phyloP scores from a whole-genome alignment of 2,329 filamentous ascomycete genomes.

The Myriosclerotinia curreyana region DNA sequence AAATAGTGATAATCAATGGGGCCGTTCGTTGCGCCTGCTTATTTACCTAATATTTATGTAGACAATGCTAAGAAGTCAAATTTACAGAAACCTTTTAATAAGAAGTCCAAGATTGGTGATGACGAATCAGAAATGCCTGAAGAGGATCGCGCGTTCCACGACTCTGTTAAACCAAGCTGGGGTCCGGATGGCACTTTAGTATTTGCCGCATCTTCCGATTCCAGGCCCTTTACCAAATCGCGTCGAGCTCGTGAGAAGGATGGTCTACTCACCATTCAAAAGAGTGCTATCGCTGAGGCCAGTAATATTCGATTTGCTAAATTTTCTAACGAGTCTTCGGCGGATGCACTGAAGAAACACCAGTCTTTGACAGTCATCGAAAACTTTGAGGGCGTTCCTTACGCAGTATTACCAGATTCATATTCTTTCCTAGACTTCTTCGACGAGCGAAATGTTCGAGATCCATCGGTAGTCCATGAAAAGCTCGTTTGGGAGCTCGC shows the following conservation, averaged over 20 bases:
- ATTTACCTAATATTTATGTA: constrained; percentile 39
- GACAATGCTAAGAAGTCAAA: constrained; percentile 48
- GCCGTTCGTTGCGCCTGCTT: constrained; percentile 38
- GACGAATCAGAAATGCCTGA: constrained; percentile 60
- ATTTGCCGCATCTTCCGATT: constrained; percentile 51
- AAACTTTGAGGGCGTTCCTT: constrained; percentile 57
- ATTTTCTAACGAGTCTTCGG: constrained; percentile 58
- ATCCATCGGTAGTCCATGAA: constrained; percentile 57
- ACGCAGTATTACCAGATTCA: constrained; percentile 48
- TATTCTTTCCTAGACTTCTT: constrained; percentile 52
- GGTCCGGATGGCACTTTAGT: constrained; percentile 70
- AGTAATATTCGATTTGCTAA: constrained; percentile 64
- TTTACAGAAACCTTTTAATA: constrained; percentile 80
- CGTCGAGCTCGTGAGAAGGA: constrained; percentile 39
- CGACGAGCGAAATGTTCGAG: constrained; percentile 42
- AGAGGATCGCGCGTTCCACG: constrained; percentile 65
- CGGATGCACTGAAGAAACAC: constrained; percentile 54
- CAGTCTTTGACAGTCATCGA: constrained; percentile 54
- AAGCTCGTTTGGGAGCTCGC: constrained; percentile 80
- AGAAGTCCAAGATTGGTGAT: constrained; percentile 67
- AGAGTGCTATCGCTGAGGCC: constrained; percentile 57
- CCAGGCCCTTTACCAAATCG: constrained; percentile 37
- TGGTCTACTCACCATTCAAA: constrained; percentile 52
- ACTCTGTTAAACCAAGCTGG: constrained; percentile 76
- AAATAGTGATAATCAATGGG: constrained; percentile 29